Evolutionary conservation across 805 yeast genomes (phyloP).

Genomic region (Hemisphaericaspora nanyangensis): DNA sequence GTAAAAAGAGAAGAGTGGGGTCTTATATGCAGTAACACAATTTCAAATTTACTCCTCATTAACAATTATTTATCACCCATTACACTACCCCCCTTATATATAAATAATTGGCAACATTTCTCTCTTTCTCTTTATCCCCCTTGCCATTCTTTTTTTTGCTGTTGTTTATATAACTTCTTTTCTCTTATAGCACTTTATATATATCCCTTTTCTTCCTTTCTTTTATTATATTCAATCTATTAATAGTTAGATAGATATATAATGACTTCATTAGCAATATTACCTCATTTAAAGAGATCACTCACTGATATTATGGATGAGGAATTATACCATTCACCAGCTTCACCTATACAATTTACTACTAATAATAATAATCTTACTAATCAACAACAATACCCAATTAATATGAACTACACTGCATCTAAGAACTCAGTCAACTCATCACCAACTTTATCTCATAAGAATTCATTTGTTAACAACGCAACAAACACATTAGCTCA

Average conservation of each 20-base stretch:
- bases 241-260: not conserved
- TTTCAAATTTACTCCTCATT: too few relatives aligned
- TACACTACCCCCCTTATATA: too few relatives aligned
- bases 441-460: constrained; percentile 11
- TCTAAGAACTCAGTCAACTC: constrained; percentile 7
- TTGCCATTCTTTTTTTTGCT: too few relatives aligned
- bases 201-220: not conserved
- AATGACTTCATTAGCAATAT: constrained; percentile 49
- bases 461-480: constrained; percentile 3
- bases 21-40: too few relatives aligned
- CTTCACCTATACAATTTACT: constrained; percentile 13
- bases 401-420: constrained; percentile 3
- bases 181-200: too few relatives aligned
- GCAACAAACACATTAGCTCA: constrained; percentile 11
- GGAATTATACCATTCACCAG: constrained; percentile 46
- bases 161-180: too few relatives aligned
- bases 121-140: too few relatives aligned
- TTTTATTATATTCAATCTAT: too few relatives aligned
- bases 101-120: too few relatives aligned
- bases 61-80: too few relatives aligned
- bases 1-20: too few relatives aligned
- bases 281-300: constrained; percentile 50
- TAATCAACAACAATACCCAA: not conserved
- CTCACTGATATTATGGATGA: constrained; percentile 59
- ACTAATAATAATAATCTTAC: not conserved